Evolutionary conservation across 192 early-diverging fungal genomes (phyloP).

Genomic region (Gorgonomyces haynaldii): DNA sequence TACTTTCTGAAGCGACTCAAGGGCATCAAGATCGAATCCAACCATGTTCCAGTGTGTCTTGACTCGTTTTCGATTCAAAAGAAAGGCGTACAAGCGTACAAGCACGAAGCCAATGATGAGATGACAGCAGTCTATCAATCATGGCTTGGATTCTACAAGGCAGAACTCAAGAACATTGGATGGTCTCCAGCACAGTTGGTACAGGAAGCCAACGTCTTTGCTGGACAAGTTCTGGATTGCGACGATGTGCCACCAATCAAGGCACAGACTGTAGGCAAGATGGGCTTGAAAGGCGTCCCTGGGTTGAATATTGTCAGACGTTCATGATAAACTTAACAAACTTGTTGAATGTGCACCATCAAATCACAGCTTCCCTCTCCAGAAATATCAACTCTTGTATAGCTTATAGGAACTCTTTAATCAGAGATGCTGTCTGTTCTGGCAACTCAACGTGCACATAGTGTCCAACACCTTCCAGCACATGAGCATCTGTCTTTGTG

Average conservation of each 20-base stretch:
- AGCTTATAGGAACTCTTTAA: too few species aligned
- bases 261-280: conserved; percentile 22
- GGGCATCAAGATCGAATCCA: not conserved
- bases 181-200: conserved; percentile 10
- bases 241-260: conserved; percentile 6
- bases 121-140: conserved; percentile 4
- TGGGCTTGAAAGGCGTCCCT: conserved; percentile 25
- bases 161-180: conserved; percentile 3
- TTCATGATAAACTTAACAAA: too few species aligned
- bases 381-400: too few species aligned
- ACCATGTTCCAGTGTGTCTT: not conserved
- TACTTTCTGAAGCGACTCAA: conserved; percentile 41
- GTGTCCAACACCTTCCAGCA: too few species aligned
- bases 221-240: conserved; percentile 8
- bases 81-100: not conserved
- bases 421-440: too few species aligned
- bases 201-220: conserved; percentile 9
- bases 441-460: too few species aligned
- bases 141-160: conserved; percentile 20
- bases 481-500: too few species aligned
- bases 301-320: too few species aligned
- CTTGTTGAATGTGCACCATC: too few species aligned
- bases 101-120: conserved; percentile 7
- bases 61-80: not conserved
- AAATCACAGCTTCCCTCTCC: too few species aligned